Evolutionary conservation across 169 alveolate genomes (phyloP), one percentile per base, ranked within the genome.

Genomic region (Cryptosporidium sp.): DNA sequence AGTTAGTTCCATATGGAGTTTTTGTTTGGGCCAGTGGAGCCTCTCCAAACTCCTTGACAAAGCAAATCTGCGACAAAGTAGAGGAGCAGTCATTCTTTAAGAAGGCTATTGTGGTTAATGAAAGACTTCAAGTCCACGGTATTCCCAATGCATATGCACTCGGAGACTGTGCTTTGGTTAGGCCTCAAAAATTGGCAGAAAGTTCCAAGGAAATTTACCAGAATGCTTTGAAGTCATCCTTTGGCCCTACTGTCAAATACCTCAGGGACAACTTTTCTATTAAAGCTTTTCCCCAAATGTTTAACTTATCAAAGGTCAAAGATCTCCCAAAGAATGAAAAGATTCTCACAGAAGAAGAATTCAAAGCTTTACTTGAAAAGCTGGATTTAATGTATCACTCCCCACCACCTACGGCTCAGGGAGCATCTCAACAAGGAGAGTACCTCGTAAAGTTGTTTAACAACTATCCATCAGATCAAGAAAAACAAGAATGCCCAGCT

Each of bases 1-100:
- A 62, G 51, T 45, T 12, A 16, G 18, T 92, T 29, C 93, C 84
- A 23, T 86, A 86, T 55, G 94, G 94, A 41, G 86, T 92, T 23
- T 74, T 91, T 67, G 85, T 92, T 41, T 92, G 94, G 94, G 94
- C 94, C 0, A 71, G 92, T 59, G 94, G 94, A 33, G 94, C 92
- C 37, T 91, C 93, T 37, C 93, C 91, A n/a, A 84, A 71, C 62
- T 59, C 86, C 0, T 70, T 92, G 35, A 84, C 92, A 69, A 58
- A 61, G 51, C 69, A 71, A 59, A 55, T 92, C n/a, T 58, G 92
- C 23, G 85, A 65, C 18, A 91, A 37, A 18, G 58, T 91, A 14
- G 48, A 23, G 31, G 92, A 86, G 43, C 93, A 91, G 26, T 23
- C 73, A 12, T 59, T 50, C n/a, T 43, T 33, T 41, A 39, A 43